phyloP scores from a whole-genome alignment of 805 yeast species.

The Tetrapisispora pingtungensis region DNA sequence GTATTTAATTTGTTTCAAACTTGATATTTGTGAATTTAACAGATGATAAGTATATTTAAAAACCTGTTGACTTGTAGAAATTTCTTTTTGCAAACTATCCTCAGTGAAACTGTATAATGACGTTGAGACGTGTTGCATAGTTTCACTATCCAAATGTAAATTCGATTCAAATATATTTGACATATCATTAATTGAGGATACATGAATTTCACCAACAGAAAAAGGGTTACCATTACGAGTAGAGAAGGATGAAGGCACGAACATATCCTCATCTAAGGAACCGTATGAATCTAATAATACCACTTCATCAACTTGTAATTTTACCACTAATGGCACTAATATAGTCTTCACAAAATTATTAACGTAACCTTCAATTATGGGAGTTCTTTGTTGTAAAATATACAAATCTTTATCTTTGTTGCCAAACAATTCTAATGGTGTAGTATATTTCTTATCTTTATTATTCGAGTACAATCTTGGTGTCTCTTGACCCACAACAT shows the following conservation, averaged over 20 bases:
- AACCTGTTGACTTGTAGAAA: conserved; percentile 21
- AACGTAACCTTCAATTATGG: conserved; percentile 59
- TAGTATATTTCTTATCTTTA: conserved; percentile 31
- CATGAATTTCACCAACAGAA: conserved; percentile 20
- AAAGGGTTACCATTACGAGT: conserved; percentile 5
- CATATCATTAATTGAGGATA: conserved; percentile 16
- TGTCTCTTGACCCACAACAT: conserved; percentile 15
- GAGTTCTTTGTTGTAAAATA: conserved; percentile 75
- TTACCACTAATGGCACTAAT: conserved; percentile 38
- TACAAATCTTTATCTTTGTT: conserved; percentile 35
- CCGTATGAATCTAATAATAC: conserved; percentile 65
- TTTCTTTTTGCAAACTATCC: conserved; percentile 20
- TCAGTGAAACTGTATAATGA: conserved; percentile 16
- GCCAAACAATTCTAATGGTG: conserved; percentile 57
- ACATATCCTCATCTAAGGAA: conserved; percentile 29
- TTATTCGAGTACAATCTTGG: conserved; percentile 10
- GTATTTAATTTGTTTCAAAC: conserved; percentile 27
- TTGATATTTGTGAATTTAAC: conserved; percentile 6
- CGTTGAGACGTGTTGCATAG: conserved; percentile 11
- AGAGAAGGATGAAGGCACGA: neutral
- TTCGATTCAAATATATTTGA: conserved; percentile 14
- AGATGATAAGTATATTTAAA: conserved; percentile 24
- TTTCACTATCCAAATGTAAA: conserved; percentile 12
- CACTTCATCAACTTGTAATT: conserved; percentile 35
- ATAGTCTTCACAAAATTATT: conserved; percentile 42